Evolutionary conservation across 768 basidiomycete species (phyloP).

Genomic region (Cyclocybe aegerita): DNA sequence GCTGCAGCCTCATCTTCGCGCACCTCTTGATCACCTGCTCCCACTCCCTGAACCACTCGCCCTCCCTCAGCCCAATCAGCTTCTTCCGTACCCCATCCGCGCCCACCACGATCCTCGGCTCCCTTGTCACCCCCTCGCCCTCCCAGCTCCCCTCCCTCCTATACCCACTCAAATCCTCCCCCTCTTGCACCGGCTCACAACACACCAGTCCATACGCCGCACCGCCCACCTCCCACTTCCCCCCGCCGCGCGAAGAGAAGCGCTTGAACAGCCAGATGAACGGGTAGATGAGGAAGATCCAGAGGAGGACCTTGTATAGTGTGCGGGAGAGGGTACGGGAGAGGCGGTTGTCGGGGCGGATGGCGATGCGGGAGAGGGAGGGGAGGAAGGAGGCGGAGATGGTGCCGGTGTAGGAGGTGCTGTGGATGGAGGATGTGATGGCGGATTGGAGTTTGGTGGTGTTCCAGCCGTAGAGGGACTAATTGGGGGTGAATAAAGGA

Average conservation of each 20-base stretch:
- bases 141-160: not conserved
- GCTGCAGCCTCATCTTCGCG: slow-evolving; percentile 43
- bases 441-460: slow-evolving; percentile 33
- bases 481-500: not conserved
- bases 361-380: slow-evolving; percentile 44
- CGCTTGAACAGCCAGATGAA: slow-evolving; percentile 77
- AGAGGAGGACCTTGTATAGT: slow-evolving; percentile 67
- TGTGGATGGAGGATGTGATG: slow-evolving; percentile 34
- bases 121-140: no score
- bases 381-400: slow-evolving; percentile 49
- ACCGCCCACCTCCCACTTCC: slow-evolving; percentile 70
- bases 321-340: slow-evolving; percentile 62
- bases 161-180: not conserved
- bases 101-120: slow-evolving; percentile 13
- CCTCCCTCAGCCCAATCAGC: slow-evolving; percentile 60
- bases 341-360: slow-evolving; percentile 64
- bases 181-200: slow-evolving; percentile 23
- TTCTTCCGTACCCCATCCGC: slow-evolving; percentile 29
- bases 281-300: slow-evolving; percentile 68
- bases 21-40: slow-evolving; percentile 62
- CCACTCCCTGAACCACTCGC: slow-evolving; percentile 76
- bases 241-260: slow-evolving; percentile 62
- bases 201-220: slow-evolving; percentile 69
- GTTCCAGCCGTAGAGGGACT: slow-evolving; percentile 45
- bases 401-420: slow-evolving; percentile 36